These are phyloP conservation scores for Myxozyma vanderwaltii DNA, from an alignment of 805 yeast species.

Conservation along the genomic window DNA sequence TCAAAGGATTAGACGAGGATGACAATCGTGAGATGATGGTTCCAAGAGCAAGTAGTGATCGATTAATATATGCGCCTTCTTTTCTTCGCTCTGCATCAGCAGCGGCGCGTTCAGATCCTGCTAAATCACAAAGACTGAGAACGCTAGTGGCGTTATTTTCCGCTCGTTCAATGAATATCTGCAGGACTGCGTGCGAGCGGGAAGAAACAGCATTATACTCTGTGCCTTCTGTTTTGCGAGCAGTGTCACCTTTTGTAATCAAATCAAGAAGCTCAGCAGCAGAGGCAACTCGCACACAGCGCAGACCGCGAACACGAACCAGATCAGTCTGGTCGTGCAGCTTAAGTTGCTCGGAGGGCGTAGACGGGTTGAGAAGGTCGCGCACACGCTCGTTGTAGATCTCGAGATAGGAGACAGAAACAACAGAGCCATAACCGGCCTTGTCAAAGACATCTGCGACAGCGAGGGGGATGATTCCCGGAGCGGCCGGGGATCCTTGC, in stretches of 20 bases:
- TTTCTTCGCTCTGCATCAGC: slow-evolving; percentile 76
- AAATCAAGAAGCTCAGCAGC: slow-evolving; percentile 62
- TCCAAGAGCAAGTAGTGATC: slow-evolving; percentile 84
- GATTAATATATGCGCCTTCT: slow-evolving; percentile 92
- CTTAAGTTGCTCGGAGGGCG: slow-evolving; percentile 57
- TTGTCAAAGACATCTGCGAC: slow-evolving; percentile 60
- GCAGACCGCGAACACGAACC: slow-evolving; percentile 65
- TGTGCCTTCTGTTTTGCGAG: slow-evolving; percentile 81
- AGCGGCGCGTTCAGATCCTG: slow-evolving; percentile 92
- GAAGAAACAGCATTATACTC: slow-evolving; percentile 87
- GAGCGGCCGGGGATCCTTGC: slow-evolving; percentile 66
- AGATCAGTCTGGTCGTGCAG: slow-evolving; percentile 78
- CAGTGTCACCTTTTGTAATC: slow-evolving; percentile 69
- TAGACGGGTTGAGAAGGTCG: slow-evolving; percentile 61
- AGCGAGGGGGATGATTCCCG: slow-evolving; percentile 73
- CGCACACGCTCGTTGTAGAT: slow-evolving; percentile 85
- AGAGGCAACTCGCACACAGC: slow-evolving; percentile 58
- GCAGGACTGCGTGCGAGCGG: slow-evolving; percentile 87
- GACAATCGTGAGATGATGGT: slow-evolving; percentile 86
- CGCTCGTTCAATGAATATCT: slow-evolving; percentile 54
- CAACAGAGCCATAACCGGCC: slow-evolving; percentile 42
- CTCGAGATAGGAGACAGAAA: slow-evolving; percentile 75
- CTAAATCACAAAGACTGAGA: slow-evolving; percentile 87
- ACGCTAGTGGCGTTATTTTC: slow-evolving; percentile 45
- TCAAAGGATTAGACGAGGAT: slow-evolving; percentile 38